Evolutionary conservation across 148 eudicot species (phyloP).

Genomic region (Camellia lanceoleosa): DNA sequence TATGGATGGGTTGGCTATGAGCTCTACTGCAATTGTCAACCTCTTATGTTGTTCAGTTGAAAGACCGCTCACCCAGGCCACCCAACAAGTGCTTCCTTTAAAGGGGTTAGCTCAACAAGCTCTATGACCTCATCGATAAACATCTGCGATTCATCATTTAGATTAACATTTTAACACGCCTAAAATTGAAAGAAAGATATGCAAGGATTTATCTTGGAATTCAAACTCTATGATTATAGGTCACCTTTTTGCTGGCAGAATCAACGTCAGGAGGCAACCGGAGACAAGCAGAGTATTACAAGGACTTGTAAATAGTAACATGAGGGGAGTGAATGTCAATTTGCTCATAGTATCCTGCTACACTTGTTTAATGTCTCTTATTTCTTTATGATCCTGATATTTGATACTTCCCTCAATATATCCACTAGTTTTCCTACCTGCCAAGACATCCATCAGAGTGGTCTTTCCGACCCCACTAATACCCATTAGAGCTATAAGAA

Average conservation of each 20-base stretch:
- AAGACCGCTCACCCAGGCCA: constrained; percentile 56
- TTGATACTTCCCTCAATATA: constrained; percentile 46
- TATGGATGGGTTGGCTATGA: constrained; percentile 62
- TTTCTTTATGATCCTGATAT: constrained; percentile 58
- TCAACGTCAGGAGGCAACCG: constrained; percentile 47
- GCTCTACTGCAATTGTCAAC: constrained; percentile 59
- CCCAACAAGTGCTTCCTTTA: constrained; percentile 51
- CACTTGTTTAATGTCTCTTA: constrained; percentile 60
- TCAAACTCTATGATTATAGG: not conserved
- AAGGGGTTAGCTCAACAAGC: constrained; percentile 45
- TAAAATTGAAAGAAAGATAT: not conserved
- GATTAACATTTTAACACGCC: not conserved
- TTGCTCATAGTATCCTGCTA: constrained; percentile 62
- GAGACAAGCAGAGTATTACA: constrained; percentile 53
- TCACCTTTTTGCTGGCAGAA: constrained; percentile 33
- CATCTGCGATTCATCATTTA: constrained; percentile 33
- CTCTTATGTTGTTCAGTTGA: constrained; percentile 64
- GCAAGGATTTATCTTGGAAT: not conserved
- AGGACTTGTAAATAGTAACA: constrained; percentile 48
- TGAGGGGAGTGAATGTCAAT: constrained; percentile 60
- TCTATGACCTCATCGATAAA: constrained; percentile 60
- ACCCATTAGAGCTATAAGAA: constrained; percentile 63
- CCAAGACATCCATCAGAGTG: constrained; percentile 58
- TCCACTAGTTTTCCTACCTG: constrained; percentile 62
- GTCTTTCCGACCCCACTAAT: constrained; percentile 63